Evolutionary conservation across 2,329 filamentous ascomycete genomes (phyloP), one percentile per base, ranked within the genome.

Genomic region (Aspergillus tubingensis): DNA sequence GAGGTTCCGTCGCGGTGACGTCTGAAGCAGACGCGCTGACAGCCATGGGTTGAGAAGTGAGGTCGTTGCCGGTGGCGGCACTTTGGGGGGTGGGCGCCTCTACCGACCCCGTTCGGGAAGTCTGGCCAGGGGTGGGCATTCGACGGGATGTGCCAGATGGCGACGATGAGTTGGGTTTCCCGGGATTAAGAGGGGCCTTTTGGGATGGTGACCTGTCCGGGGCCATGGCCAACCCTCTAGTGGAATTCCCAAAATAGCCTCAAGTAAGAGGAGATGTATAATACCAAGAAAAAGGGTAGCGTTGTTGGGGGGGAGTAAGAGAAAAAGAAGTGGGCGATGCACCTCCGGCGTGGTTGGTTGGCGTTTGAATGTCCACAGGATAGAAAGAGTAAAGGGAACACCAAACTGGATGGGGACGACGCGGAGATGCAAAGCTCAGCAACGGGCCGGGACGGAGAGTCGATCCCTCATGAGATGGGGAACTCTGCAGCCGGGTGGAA

Each of bases 31-130:
- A 79, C 39, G 76, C 76, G 62, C 75, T 77, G 57, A 76, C 71
- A 60, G 78, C 79, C 78, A 80, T 80, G 57, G 77, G 76, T 68
- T 75, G 72, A 17, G 77, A 76, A 48, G 74, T 71, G 61, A 68
- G 69, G 58, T 76, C 75, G 72, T 77, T 74, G 65, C 74, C 68
- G 57, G 70, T 62, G 21, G 68, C 49, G 43, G 61, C 55, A 56
- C 57, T 60, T 63, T 64, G 65, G 54, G 58, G 62, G 54, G 63
- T 63, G 54, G 63, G 57, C 57, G 65, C 64, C 58, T 65, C 66
- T 59, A 61, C 60, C 54, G 63, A 68, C 47, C 63, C 67, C 59
- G 63, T 64, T 50, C 65, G 67, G 57, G 67, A 68, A 48, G 63
- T 60, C 49, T 90, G 19, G 81, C 62, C 61, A 64, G 64, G 59